A percentile compares a stretch with the other conserved stretches of the same genome.
Conservation (phyloP, 2,329 filamentous ascomycete species). For the Fusarium gaditjirri region DNA sequence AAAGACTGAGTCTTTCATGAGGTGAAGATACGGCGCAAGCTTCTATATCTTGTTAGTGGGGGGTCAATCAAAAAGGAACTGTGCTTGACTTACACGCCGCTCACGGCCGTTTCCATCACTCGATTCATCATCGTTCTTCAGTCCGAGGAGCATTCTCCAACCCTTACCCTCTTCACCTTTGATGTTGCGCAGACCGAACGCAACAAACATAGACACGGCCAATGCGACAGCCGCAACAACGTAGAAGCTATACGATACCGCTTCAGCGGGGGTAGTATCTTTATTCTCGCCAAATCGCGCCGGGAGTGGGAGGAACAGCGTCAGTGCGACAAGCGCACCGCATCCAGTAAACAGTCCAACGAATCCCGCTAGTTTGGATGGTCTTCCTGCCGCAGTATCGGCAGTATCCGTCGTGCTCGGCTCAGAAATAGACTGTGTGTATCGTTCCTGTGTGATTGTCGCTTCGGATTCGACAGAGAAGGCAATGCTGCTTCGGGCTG, state of each 20-base stretch:
- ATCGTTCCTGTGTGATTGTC: slow-evolving; percentile 77
- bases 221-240: slow-evolving; percentile 80
- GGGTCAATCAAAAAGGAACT: not conserved
- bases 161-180: slow-evolving; percentile 83
- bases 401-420: slow-evolving; percentile 38
- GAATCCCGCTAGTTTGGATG: slow-evolving; percentile 79
- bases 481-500: slow-evolving; percentile 67
- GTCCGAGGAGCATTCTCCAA: slow-evolving; percentile 67
- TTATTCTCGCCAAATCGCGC: slow-evolving; percentile 77
- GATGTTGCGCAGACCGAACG: slow-evolving; percentile 76
- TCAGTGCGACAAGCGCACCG: slow-evolving; percentile 86
- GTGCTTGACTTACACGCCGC: slow-evolving; percentile 43
- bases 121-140: slow-evolving; percentile 42
- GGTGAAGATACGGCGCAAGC: slow-evolving; percentile 66
- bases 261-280: slow-evolving; percentile 77
- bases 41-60: slow-evolving; percentile 40
- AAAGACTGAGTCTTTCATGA: slow-evolving; percentile 70
- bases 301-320: slow-evolving; percentile 86
- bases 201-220: slow-evolving; percentile 77
- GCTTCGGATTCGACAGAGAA: slow-evolving; percentile 78
- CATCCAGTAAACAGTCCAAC: slow-evolving; percentile 94
- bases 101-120: slow-evolving; percentile 26
- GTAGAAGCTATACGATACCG: slow-evolving; percentile 88
- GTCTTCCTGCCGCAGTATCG: slow-evolving; percentile 53
- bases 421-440: slow-evolving; percentile 53